These are phyloP conservation scores for Mucor irregularis DNA, from an alignment of 371 early-diverging fungal genomes.

Conservation along the genomic window DNA sequence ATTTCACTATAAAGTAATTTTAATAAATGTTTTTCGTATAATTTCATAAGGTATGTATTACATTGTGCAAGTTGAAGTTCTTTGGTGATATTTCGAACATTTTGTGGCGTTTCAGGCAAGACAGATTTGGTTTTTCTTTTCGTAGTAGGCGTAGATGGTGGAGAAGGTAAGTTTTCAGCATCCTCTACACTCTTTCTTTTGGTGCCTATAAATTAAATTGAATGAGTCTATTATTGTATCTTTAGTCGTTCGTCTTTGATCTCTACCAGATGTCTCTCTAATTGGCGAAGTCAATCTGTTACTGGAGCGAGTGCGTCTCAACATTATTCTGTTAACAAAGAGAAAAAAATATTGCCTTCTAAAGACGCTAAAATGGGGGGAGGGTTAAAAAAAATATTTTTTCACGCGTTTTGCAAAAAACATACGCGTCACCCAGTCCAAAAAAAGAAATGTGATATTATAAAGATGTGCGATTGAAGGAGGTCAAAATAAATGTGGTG, in stretches of 20 bases:
- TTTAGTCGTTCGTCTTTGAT: background rate
- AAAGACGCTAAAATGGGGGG: too few species aligned
- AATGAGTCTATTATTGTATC: background rate
- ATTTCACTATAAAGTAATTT: slow-evolving; percentile 2
- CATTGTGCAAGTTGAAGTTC: slow-evolving; percentile 16
- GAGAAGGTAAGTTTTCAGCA: slow-evolving; percentile 14
- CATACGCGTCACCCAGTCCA: too few species aligned
- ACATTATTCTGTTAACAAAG: background rate
- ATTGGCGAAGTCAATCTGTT: background rate
- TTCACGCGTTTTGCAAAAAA: too few species aligned
- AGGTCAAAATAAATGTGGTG: too few species aligned
- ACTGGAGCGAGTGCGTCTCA: slow-evolving; percentile 2
- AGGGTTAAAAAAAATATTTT: too few species aligned
- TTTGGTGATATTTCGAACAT: slow-evolving; percentile 20
- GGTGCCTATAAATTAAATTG: slow-evolving; percentile 4
- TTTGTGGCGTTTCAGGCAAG: slow-evolving; percentile 9
- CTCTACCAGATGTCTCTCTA: background rate
- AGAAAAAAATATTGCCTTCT: too few species aligned
- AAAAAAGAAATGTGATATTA: too few species aligned
- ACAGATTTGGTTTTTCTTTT: slow-evolving; percentile 4
- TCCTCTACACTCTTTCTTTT: slow-evolving; percentile 20
- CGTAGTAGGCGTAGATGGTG: slow-evolving; percentile 12
- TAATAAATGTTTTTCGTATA: background rate
- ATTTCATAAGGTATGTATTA: background rate
- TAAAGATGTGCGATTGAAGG: too few species aligned